Conservation (phyloP, 2,329 filamentous ascomycete genomes). For the Talaromyces funiculosus region DNA sequence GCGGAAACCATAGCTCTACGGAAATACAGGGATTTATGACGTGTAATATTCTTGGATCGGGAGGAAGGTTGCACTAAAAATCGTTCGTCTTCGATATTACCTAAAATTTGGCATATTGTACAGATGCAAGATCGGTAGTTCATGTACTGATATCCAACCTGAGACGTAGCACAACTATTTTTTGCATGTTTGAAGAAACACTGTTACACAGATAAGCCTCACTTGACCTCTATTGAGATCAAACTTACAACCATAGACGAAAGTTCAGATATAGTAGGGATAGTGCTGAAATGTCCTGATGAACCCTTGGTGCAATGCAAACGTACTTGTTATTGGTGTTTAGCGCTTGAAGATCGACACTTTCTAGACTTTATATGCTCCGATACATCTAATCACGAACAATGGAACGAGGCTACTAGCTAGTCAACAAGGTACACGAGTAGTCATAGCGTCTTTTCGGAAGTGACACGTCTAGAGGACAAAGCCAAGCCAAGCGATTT, state of each 20-base stretch:
- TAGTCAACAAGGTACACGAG: neutral
- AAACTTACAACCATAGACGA: neutral
- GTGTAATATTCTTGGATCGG: neutral
- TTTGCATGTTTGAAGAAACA: neutral
- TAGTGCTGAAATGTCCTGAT: neutral
- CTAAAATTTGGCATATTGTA: neutral
- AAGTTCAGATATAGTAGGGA: neutral
- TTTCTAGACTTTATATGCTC: neutral
- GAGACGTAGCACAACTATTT: neutral
- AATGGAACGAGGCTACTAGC: neutral
- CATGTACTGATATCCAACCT: neutral
- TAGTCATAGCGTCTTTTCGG: neutral
- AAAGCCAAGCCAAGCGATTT: neutral
- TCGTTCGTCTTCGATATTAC: neutral
- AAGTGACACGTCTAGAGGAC: neutral
- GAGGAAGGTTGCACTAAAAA: neutral
- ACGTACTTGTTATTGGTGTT: neutral
- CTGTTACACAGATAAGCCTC: neutral
- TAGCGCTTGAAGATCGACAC: neutral
- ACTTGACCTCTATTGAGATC: neutral
- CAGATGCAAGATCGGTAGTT: neutral
- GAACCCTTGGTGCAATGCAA: neutral
- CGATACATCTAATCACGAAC: neutral
- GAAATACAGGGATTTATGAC: neutral
- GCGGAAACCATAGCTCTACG: neutral